phyloP scores from a whole-genome alignment of 139 green algal species.

The Nannochloris sp. region DNA sequence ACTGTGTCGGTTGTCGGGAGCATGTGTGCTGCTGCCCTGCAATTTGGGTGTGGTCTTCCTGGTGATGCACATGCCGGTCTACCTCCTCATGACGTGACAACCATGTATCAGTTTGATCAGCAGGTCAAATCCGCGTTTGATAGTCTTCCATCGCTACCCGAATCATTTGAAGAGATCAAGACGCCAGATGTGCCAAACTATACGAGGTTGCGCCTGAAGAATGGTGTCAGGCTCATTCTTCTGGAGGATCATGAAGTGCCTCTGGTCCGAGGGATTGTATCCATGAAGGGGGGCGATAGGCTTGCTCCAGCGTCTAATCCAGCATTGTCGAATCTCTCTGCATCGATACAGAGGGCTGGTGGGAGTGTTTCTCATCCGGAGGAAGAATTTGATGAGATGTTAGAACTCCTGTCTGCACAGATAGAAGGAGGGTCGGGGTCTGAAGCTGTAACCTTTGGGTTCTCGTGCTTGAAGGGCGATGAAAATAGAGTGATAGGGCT shows the following conservation, averaged over 20 bases:
- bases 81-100: too few relatives aligned
- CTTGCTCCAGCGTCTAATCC: constrained; percentile 48
- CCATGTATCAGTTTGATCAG: too few relatives aligned
- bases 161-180: constrained; percentile 27
- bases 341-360: constrained; percentile 48
- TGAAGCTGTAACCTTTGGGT: constrained; percentile 41
- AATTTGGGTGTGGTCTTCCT: too few relatives aligned
- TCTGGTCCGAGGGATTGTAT: constrained; percentile 45
- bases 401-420: constrained; percentile 51
- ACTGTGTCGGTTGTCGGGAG: too few relatives aligned
- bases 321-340: constrained; percentile 24
- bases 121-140: too few relatives aligned
- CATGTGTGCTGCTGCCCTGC: too few relatives aligned
- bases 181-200: constrained; percentile 21
- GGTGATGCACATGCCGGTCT: too few relatives aligned
- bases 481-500: constrained; percentile 39
- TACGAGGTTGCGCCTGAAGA: constrained; percentile 34
- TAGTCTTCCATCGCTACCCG: constrained; percentile 29
- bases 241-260: constrained; percentile 64
- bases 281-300: constrained; percentile 58
- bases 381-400: constrained; percentile 33
- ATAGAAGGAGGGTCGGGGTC: constrained; percentile 47
- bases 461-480: constrained; percentile 54
- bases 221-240: constrained; percentile 62
- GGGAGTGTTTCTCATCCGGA: constrained; percentile 40